Percentiles rank a stretch among this genome's conserved stretches.
These are phyloP conservation scores for Trichoderma semiorbis DNA, from an alignment of 2,329 filamentous ascomycete species.

Conservation along the genomic window DNA sequence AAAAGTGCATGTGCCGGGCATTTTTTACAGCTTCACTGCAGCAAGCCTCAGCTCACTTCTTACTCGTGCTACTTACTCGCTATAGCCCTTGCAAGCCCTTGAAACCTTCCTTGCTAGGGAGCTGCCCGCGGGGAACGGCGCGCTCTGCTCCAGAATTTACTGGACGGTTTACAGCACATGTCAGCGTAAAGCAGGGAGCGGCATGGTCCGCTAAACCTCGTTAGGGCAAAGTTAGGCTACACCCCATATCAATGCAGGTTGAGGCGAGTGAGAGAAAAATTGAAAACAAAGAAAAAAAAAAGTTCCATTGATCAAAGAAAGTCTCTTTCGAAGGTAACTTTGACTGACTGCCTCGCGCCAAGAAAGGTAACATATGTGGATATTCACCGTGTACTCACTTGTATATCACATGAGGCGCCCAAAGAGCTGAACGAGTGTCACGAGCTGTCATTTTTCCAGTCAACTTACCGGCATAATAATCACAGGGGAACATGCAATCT, in stretches of 20 bases:
- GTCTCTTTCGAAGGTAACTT: not conserved
- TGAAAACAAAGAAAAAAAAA: not conserved
- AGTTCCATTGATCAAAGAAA: not conserved
- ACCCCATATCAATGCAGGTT: not conserved
- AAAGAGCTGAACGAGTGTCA: not conserved
- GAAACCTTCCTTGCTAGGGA: constrained; percentile 1
- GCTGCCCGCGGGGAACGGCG: constrained; percentile 6
- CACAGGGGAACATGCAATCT: not conserved
- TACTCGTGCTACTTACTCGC: not conserved
- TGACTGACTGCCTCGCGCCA: not conserved
- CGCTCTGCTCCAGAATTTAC: not conserved
- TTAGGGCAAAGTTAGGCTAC: not conserved
- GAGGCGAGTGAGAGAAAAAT: not conserved
- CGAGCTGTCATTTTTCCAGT: not conserved
- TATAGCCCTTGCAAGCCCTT: constrained; percentile 2
- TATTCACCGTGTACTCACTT: not conserved
- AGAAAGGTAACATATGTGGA: not conserved
- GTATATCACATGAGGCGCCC: not conserved
- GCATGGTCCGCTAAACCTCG: not conserved
- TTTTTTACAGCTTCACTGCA: not conserved
- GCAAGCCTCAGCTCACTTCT: not conserved
- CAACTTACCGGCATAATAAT: not conserved
- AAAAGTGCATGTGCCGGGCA: not conserved
- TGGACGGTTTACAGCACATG: constrained; percentile 3
- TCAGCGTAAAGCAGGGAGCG: constrained; percentile 3